Percentiles rank a stretch among this genome's conserved stretches.
Evolutionary conservation across 139 green algal genomes (phyloP).

Genomic region (Gonium pectorale): DNA sequence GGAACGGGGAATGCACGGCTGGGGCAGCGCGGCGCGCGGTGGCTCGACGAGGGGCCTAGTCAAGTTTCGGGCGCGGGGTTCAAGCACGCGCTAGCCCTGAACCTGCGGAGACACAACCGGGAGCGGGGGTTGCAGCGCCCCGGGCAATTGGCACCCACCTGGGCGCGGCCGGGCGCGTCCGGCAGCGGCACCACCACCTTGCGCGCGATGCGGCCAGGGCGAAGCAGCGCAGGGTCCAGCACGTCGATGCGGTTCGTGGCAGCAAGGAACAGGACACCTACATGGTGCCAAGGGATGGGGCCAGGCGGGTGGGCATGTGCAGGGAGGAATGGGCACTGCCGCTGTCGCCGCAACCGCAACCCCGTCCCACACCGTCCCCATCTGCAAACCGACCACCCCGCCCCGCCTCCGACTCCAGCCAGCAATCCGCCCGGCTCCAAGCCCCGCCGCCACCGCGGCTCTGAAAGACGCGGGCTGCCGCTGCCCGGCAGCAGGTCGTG

Average conservation of each 20-base stretch:
- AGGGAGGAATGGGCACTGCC: neutral
- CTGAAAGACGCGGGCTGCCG: too few species aligned
- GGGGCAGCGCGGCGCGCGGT: too few species aligned
- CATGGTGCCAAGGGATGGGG: constrained; percentile 17
- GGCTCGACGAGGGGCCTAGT: too few species aligned
- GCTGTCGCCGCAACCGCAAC: neutral
- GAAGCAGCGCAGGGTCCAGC: constrained; percentile 89
- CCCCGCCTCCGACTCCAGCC: neutral
- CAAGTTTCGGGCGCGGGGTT: too few species aligned
- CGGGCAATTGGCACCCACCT: too few species aligned
- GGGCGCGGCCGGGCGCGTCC: constrained; percentile 72
- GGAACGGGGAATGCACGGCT: too few species aligned
- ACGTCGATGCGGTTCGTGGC: constrained; percentile 92
- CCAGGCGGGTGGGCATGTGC: neutral
- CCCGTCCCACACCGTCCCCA: neutral
- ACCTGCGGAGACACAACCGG: too few species aligned
- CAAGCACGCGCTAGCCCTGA: too few species aligned
- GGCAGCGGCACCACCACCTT: constrained; percentile 85
- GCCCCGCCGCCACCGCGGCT: neutral
- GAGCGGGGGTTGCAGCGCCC: too few species aligned
- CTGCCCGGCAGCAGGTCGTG: too few species aligned
- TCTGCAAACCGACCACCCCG: neutral
- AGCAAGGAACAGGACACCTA: constrained; percentile 87
- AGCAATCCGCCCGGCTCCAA: neutral
- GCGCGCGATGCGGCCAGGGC: constrained; percentile 79